Evolutionary conservation across 345 rosid species (phyloP), one percentile per base, ranked within the genome.

Genomic region (Microthlaspi erraticum): DNA sequence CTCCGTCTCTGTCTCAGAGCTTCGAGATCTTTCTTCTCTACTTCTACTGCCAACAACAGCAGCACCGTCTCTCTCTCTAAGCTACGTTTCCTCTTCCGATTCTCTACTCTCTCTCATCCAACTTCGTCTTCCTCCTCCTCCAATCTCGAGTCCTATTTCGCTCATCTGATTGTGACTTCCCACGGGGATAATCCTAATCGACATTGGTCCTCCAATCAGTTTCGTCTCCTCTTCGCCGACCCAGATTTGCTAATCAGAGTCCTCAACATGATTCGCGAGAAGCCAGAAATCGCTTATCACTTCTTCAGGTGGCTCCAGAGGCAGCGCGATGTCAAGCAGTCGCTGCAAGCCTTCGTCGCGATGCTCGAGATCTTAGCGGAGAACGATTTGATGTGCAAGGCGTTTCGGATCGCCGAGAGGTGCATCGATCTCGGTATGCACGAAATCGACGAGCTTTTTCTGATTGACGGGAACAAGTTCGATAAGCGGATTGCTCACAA

Each of bases 341-440:
- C 91, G 0, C 77, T 67, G 71, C 65, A 50, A 54, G 80, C 71
- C 0, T 86, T 80, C 72, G 78, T 73, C 19, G 71, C 59, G 43
- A 68, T 87, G 56, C 85, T 90, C 36, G 88, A 86, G 72, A 86
- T 87, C 71, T 71, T 87, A 65, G 86, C 74, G 1, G 88, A 82
- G 67, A 77, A 61, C 33, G 70, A 63, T 74, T 72, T 81, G 80
- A 78, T 81, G 85, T 29, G 57, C 32, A 69, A 84, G 16, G 91
- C 90, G 33, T 72, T 74, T 64, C 71, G 84, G 82, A 85, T 90
- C 12, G 71, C 83, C 71, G 90, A 84, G 76, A 77, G 75, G 48
- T 70, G 77, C 13, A 62, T 87, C 72, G 70, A 66, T 50, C 50
- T 77, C 12, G 64, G 66, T 70, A 72, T 90, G 84, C 73, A 83